Conservation (phyloP, 345 rosid genomes). For the Salix exigua region DNA sequence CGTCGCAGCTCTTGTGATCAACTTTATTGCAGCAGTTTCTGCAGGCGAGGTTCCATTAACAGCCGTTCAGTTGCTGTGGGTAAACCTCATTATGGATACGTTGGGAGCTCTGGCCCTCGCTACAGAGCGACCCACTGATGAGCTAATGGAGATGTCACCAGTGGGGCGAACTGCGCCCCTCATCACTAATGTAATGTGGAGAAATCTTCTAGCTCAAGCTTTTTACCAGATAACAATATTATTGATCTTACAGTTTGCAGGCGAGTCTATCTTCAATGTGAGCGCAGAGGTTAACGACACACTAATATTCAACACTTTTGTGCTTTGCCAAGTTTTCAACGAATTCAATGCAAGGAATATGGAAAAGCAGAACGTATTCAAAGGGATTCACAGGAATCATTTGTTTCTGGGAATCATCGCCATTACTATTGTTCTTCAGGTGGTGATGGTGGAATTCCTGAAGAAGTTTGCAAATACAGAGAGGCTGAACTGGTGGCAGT, state of each 20-base stretch:
- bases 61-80: constrained; percentile 30
- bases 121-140: constrained; percentile 26
- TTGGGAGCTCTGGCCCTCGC: constrained; percentile 30
- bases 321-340: constrained; percentile 32
- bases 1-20: constrained; percentile 33
- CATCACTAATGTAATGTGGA: constrained; percentile 31
- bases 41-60: constrained; percentile 29
- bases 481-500: constrained; percentile 46
- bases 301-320: constrained; percentile 25
- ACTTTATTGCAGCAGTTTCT: constrained; percentile 25
- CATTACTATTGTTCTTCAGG: constrained; percentile 59
- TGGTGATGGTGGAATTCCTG: constrained; percentile 58
- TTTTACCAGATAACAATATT: constrained; percentile 18
- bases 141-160: constrained; percentile 19
- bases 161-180: constrained; percentile 25
- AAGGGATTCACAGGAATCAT: constrained; percentile 18
- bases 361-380: constrained; percentile 25
- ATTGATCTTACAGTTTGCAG: constrained; percentile 19
- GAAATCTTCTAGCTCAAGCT: constrained; percentile 29
- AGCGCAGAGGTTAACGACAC: constrained; percentile 22
- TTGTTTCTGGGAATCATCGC: constrained; percentile 33
- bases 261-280: constrained; percentile 19
- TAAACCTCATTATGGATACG: constrained; percentile 29
- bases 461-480: constrained; percentile 58
- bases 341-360: constrained; percentile 29